These are phyloP conservation scores for Stylosanthes scabra DNA, from an alignment of 331 rosid genomes.

Conservation along the genomic window DNA sequence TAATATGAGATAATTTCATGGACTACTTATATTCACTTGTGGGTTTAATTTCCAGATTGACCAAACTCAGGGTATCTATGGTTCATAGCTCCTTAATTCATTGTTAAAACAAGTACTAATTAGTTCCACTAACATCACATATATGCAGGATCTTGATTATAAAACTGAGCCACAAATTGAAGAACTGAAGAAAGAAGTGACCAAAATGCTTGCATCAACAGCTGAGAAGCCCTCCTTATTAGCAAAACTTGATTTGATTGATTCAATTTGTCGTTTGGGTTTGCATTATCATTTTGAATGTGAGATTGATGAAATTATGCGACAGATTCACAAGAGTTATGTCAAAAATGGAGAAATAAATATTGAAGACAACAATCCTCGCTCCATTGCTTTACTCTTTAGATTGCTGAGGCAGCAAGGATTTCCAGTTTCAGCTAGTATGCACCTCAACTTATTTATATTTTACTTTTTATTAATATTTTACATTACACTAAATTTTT, in stretches of 20 bases:
- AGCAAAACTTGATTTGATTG: slow-evolving; percentile 40
- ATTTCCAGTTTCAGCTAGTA: slow-evolving; percentile 31
- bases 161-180: background rate
- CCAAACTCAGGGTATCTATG: background rate
- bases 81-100: background rate
- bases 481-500: background rate
- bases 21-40: too few relatives aligned
- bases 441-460: background rate
- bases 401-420: slow-evolving; percentile 54
- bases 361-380: slow-evolving; percentile 19
- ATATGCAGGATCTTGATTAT: background rate
- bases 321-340: background rate
- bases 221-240: slow-evolving; percentile 2
- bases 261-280: slow-evolving; percentile 46
- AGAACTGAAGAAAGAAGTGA: slow-evolving; percentile 35
- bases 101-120: background rate
- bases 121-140: too few relatives aligned
- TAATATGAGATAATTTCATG: too few relatives aligned
- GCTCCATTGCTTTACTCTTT: slow-evolving; percentile 40
- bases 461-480: background rate
- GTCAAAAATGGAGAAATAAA: slow-evolving; percentile 7
- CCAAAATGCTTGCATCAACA: slow-evolving; percentile 22
- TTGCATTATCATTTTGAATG: slow-evolving; percentile 40
- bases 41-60: too few relatives aligned
- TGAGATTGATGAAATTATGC: slow-evolving; percentile 40